Conservation (phyloP, 371 early-diverging fungal species). For the Blakeslea trispora region DNA sequence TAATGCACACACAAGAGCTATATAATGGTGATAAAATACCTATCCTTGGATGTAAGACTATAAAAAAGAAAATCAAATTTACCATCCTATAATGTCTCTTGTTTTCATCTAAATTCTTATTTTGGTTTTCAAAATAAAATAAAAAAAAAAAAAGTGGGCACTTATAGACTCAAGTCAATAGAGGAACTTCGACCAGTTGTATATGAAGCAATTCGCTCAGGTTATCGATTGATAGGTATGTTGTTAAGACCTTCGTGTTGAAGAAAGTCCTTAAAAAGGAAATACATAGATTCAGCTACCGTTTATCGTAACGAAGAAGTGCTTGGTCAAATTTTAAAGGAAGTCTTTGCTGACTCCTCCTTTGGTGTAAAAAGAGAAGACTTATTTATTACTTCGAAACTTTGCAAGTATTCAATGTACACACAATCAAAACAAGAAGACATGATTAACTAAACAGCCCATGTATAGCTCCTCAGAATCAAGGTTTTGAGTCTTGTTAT, state of each 20-base stretch:
- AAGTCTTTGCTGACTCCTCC: slow-evolving; percentile 57
- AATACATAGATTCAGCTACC: slow-evolving; percentile 63
- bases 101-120: too few species aligned
- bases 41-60: slow-evolving; percentile 23
- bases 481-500: slow-evolving; percentile 72
- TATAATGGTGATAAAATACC: slow-evolving; percentile 19
- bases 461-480: slow-evolving; percentile 71
- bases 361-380: slow-evolving; percentile 74
- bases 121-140: too few species aligned
- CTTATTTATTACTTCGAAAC: slow-evolving; percentile 93
- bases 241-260: too few species aligned
- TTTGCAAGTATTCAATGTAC: slow-evolving; percentile 54
- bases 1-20: not conserved
- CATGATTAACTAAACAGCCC: not conserved
- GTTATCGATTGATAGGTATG: slow-evolving; percentile 75
- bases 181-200: slow-evolving; percentile 51
- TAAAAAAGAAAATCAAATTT: too few species aligned
- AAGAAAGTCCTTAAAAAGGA: not conserved
- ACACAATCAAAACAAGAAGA: not conserved
- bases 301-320: slow-evolving; percentile 86
- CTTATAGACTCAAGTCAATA: slow-evolving; percentile 64
- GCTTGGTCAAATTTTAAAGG: slow-evolving; percentile 72
- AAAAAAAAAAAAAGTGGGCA: slow-evolving; percentile 80
- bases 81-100: too few species aligned
- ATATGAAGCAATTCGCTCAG: slow-evolving; percentile 57